Percentiles rank a stretch among this genome's conserved stretches.
Evolutionary conservation across 169 alveolate species (phyloP).

Genomic region (Eimeria acervulina): DNA sequence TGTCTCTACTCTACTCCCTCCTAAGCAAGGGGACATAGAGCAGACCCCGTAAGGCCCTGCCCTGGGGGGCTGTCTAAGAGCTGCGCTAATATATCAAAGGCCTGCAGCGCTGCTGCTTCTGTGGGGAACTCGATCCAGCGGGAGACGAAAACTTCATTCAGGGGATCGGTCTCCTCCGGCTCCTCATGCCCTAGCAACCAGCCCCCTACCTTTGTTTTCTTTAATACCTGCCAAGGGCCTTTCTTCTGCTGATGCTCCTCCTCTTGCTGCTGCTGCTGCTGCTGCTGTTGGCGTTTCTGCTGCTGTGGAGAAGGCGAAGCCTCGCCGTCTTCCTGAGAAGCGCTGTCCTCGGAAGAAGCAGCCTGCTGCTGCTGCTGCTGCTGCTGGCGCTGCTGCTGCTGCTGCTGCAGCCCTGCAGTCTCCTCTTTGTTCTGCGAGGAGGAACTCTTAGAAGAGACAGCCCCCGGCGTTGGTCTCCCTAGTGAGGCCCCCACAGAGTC

Average conservation of each 20-base stretch:
- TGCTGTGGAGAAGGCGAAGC: too few relatives aligned
- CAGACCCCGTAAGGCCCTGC: constrained; percentile 10
- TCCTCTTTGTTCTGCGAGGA: background rate
- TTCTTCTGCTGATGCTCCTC: constrained; percentile 15
- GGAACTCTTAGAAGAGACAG: background rate
- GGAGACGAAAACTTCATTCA: background rate
- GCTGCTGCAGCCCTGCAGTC: background rate
- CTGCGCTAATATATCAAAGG: constrained; percentile 10
- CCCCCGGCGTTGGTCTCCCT: background rate
- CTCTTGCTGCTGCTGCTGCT: constrained; percentile 25
- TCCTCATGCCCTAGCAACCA: constrained; percentile 15
- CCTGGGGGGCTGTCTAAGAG: constrained; percentile 55
- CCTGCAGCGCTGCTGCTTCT: constrained; percentile 47
- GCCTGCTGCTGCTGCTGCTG: background rate
- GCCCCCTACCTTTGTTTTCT: constrained; percentile 4
- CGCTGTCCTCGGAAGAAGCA: background rate
- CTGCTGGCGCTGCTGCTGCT: constrained; percentile 12
- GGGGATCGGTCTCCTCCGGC: background rate
- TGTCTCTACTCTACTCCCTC: background rate
- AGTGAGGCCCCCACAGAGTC: background rate
- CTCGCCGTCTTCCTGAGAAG: background rate
- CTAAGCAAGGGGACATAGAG: background rate
- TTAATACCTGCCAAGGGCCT: background rate
- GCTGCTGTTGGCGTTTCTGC: background rate
- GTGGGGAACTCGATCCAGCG: constrained; percentile 44